Evolutionary conservation across 1,284 basidiomycete genomes (phyloP), one percentile per base, ranked within the genome.

Genomic region (Lentinus polychrous): DNA sequence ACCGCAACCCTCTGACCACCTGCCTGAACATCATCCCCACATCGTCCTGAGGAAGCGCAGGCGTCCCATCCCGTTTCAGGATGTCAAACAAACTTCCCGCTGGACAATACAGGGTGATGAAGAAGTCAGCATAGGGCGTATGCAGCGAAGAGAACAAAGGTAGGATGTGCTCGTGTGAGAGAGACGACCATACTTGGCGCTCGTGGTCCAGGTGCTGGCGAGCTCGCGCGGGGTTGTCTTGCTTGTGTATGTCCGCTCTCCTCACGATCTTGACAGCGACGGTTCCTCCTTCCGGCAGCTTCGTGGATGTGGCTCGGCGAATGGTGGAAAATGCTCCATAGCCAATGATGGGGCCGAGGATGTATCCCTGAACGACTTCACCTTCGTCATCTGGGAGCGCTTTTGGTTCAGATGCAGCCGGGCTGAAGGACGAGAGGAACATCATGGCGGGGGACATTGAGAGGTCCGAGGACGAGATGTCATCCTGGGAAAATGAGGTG

Each of bases 21-120:
- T 96, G 93, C 43, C 86, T 79, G 64, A 97, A 94, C 76, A 93
- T 86, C 70, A 85, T 87, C 45, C 90, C 83, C 0, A 83, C 89
- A 50, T 91, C 91, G 57, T 90, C 87, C 55, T 80, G 81, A 20
- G 75, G 75, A 24, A 85, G 63, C 45, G 75, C 80, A 4, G 82
- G 83, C 1, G 64, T 64, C 3, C 84, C 88, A 51, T 82, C 82
- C 43, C 84, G 71, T 60, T 83, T 79, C 51, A 96, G 73, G 46
- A 94, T 87, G 61, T 94, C 88, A 58, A 89, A 85, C 41, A 97
- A 74, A 3, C 86, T 89, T 7, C 93, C 93, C 12, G 87, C 87
- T 12, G 89, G 83, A 57, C 92, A 89, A 55, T 79, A 81, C 3
- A 92, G 79, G 22, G 83, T 93, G 69, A 95, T 78, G 63, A 94